These are phyloP conservation scores for Arachis monticola DNA, from an alignment of 331 rosid genomes.

Conservation along the genomic window DNA sequence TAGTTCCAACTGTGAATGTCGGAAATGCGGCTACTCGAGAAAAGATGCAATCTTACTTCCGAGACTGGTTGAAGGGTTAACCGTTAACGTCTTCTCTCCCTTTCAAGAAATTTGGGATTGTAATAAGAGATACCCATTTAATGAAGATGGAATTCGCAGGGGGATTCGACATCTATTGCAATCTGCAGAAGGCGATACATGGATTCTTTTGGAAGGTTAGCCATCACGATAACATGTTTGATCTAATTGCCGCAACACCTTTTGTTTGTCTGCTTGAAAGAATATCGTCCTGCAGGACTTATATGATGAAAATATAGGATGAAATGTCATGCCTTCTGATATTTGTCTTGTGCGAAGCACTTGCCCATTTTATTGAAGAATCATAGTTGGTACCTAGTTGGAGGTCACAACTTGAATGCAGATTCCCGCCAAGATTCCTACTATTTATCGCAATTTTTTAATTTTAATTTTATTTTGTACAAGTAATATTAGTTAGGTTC, in stretches of 20 bases:
- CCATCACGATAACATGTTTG: slow-evolving; percentile 29
- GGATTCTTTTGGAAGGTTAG: not conserved
- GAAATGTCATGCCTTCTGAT: slow-evolving; percentile 6
- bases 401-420: slow-evolving; percentile 2
- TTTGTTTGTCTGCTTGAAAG: slow-evolving; percentile 20
- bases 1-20: slow-evolving; percentile 60
- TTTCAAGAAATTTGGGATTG: slow-evolving; percentile 15
- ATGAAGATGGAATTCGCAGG: slow-evolving; percentile 11
- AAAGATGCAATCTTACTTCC: slow-evolving; percentile 62
- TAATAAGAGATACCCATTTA: not conserved
- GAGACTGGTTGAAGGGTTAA: slow-evolving; percentile 51
- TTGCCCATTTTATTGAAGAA: slow-evolving; percentile 19
- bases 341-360: slow-evolving; percentile 10
- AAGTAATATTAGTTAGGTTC: not conserved
- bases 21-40: slow-evolving; percentile 53
- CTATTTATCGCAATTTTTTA: slow-evolving; percentile 1
- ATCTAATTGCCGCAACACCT: slow-evolving; percentile 24
- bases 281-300: slow-evolving; percentile 20
- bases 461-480: not conserved
- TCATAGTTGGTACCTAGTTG: not conserved
- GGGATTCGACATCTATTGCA: slow-evolving; percentile 11
- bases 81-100: slow-evolving; percentile 5
- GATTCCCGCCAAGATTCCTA: not conserved
- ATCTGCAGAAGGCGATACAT: slow-evolving; percentile 19
- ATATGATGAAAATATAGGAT: not conserved